Conservation (phyloP, 2,329 filamentous ascomycete genomes). For the Fusarium incarnatum region DNA sequence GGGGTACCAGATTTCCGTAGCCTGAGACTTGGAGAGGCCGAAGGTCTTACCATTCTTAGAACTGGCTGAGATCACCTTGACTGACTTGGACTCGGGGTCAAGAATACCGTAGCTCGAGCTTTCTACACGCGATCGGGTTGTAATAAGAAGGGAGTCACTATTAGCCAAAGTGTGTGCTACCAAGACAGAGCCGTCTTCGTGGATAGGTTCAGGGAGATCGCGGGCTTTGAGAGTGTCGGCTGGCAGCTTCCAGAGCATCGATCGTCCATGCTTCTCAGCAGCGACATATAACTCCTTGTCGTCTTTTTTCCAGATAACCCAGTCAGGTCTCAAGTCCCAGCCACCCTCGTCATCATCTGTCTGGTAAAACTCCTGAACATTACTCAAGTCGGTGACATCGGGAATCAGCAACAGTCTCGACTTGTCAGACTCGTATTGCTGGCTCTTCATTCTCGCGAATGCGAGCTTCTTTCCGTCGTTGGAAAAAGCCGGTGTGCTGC, state of each 20-base stretch:
- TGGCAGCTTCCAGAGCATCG: conserved; percentile 71
- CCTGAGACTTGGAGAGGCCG: conserved; percentile 71
- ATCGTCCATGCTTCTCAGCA: conserved; percentile 75
- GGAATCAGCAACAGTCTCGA: conserved; percentile 73
- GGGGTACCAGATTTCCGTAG: conserved; percentile 76
- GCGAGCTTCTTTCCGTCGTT: conserved; percentile 76
- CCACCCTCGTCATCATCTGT: conserved; percentile 71
- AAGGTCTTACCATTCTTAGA: conserved; percentile 74
- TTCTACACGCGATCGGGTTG: conserved; percentile 76
- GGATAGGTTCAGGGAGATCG: conserved; percentile 62
- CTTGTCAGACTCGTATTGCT: conserved; percentile 82
- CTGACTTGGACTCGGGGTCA: conserved; percentile 55
- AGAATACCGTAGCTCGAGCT: conserved; percentile 76
- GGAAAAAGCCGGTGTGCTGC: conserved; percentile 76
- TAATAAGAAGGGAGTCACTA: conserved; percentile 68
- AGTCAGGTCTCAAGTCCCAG: conserved; percentile 70
- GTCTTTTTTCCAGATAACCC: conserved; percentile 67
- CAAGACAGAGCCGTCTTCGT: conserved; percentile 64
- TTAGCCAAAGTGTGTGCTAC: conserved; percentile 65
- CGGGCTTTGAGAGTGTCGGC: conserved; percentile 63
- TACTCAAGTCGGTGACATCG: conserved; percentile 67
- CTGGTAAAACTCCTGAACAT: conserved; percentile 71
- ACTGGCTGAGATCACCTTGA: conserved; percentile 68
- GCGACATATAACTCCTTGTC: conserved; percentile 76
- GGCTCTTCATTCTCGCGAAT: conserved; percentile 81